phyloP scores from a whole-genome alignment of 1,284 basidiomycete genomes.

The Mycena citricolor region DNA sequence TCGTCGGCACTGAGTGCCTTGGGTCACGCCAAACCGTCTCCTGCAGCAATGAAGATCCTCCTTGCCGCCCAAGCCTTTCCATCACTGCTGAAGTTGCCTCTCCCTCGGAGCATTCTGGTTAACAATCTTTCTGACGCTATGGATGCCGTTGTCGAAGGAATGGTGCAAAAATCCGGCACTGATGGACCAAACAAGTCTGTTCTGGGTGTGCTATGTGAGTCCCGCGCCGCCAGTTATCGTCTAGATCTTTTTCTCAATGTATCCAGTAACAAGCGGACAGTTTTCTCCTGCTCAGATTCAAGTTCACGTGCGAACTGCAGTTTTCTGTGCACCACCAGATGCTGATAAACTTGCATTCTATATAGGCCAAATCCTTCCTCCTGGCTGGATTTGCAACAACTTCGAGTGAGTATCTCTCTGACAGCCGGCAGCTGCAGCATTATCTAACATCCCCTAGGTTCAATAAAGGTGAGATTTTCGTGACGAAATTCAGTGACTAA shows the following conservation, averaged over 20 bases:
- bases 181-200: background rate
- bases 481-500: too few species aligned
- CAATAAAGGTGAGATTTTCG: too few species aligned
- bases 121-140: constrained; percentile 12
- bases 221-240: too few species aligned
- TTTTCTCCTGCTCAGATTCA: constrained; percentile 5
- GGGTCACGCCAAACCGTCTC: constrained; percentile 10
- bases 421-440: too few species aligned
- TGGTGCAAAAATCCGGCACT: background rate
- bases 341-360: too few species aligned
- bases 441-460: too few species aligned
- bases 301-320: constrained; percentile 8
- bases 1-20: constrained; percentile 4
- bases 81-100: constrained; percentile 4
- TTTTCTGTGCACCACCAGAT: too few species aligned
- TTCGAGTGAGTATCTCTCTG: constrained; percentile 3
- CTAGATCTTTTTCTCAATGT: too few species aligned
- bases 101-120: constrained; percentile 10
- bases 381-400: constrained; percentile 13
- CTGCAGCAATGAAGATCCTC: constrained; percentile 2
- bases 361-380: constrained; percentile 12
- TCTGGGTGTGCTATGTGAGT: constrained; percentile 11
- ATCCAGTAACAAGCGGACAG: constrained; percentile 6
- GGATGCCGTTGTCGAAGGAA: constrained; percentile 4
- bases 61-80: constrained; percentile 10